phyloP scores from a whole-genome alignment of 257 asterid species.

The Nicotiana attenuata region DNA sequence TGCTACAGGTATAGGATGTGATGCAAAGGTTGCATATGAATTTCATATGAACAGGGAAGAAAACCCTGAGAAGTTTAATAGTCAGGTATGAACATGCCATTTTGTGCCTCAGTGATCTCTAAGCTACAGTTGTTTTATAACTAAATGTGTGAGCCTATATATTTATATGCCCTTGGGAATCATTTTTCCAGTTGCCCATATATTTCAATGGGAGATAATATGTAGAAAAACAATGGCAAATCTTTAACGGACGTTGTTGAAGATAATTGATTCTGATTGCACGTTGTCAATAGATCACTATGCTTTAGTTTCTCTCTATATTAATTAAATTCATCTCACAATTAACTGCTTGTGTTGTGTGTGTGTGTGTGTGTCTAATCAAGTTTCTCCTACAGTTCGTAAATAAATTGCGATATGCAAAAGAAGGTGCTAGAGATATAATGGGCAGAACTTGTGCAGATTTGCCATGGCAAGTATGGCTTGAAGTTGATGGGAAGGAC shows the following conservation, averaged over 20 bases:
- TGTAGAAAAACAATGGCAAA: neutral
- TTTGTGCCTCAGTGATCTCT: slow-evolving; percentile 2
- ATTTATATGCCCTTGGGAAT: neutral
- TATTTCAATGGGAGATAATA: neutral
- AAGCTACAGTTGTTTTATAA: neutral
- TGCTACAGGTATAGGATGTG: slow-evolving; percentile 75
- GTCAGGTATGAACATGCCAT: slow-evolving; percentile 48
- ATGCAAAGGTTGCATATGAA: slow-evolving; percentile 85
- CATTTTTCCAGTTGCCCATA: neutral
- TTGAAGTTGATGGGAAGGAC: slow-evolving; percentile 75
- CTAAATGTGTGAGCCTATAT: neutral
- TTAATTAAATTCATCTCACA: slow-evolving; percentile 5
- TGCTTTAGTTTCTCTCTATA: slow-evolving; percentile 5
- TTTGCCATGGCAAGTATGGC: slow-evolving; percentile 92
- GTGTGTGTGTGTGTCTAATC: slow-evolving; percentile 20
- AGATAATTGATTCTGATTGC: neutral
- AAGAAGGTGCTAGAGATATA: slow-evolving; percentile 87
- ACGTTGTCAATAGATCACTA: neutral
- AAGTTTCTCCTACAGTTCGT: slow-evolving; percentile 50
- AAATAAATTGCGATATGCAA: slow-evolving; percentile 78
- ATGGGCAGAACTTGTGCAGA: slow-evolving; percentile 91
- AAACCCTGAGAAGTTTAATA: slow-evolving; percentile 67
- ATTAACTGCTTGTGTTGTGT: slow-evolving; percentile 12
- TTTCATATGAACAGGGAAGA: slow-evolving; percentile 75
- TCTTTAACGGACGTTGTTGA: neutral